phyloP scores from a whole-genome alignment of 2,329 filamentous ascomycete genomes.

The Neofusicoccum parvum region DNA sequence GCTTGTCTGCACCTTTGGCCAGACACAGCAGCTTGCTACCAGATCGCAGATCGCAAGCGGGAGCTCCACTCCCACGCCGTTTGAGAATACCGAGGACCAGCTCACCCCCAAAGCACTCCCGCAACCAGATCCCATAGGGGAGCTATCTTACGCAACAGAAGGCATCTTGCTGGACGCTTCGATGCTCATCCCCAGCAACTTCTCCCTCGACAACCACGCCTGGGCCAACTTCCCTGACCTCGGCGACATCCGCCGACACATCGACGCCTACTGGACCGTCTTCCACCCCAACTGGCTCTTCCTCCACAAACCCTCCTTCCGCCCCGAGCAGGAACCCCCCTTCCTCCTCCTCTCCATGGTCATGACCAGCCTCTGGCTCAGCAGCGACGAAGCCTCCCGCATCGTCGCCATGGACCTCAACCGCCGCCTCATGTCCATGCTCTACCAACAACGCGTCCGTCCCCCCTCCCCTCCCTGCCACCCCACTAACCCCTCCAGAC shows the following conservation, averaged over 20 bases:
- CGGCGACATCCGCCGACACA: background rate
- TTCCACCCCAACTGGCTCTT: slow-evolving; percentile 18
- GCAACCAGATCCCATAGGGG: background rate
- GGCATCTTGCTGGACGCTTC: background rate
- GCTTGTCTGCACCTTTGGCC: background rate
- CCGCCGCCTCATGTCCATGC: background rate
- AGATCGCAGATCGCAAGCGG: background rate
- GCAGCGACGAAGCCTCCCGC: background rate
- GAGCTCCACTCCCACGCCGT: background rate
- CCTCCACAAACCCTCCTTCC: slow-evolving; percentile 14
- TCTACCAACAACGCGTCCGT: slow-evolving; percentile 4
- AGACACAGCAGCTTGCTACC: background rate
- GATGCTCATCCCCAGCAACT: background rate
- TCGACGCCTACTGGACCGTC: background rate
- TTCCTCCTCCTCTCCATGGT: slow-evolving; percentile 16
- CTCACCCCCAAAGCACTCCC: background rate
- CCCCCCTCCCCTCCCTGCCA: background rate
- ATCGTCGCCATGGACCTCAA: background rate
- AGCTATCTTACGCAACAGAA: background rate
- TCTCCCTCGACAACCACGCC: background rate
- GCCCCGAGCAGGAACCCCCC: slow-evolving; percentile 4
- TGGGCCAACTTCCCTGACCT: slow-evolving; percentile 17
- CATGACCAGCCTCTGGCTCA: slow-evolving; percentile 10
- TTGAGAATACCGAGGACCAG: background rate
- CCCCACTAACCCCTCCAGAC: background rate